These are phyloP conservation scores for Plantago coronopus DNA, from an alignment of 305 asterid species.

Conservation along the genomic window DNA sequence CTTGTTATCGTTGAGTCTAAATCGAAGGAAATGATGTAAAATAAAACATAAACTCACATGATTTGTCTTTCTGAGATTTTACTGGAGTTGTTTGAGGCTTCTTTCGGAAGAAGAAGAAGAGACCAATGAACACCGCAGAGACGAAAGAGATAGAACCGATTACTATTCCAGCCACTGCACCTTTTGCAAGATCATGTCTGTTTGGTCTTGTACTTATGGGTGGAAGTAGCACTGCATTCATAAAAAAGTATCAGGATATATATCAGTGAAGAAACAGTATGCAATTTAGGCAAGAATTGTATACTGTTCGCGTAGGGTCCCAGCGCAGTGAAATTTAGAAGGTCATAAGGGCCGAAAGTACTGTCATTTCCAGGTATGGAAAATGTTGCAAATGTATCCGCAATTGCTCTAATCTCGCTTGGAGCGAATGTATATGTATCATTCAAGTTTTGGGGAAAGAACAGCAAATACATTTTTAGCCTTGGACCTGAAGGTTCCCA, in stretches of 20 bases:
- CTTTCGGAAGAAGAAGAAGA: slow-evolving; percentile 23
- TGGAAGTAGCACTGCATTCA: slow-evolving; percentile 36
- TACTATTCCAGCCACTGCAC: slow-evolving; percentile 38
- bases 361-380: slow-evolving; percentile 32
- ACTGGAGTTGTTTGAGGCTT: slow-evolving; percentile 11
- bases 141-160: slow-evolving; percentile 30
- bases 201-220: slow-evolving; percentile 26
- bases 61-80: slow-evolving; percentile 25
- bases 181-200: slow-evolving; percentile 38
- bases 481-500: slow-evolving; percentile 57
- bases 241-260: slow-evolving; percentile 3
- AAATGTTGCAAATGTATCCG: slow-evolving; percentile 35
- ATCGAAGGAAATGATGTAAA: background rate
- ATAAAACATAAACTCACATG: slow-evolving; percentile 23
- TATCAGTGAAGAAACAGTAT: slow-evolving; percentile 17
- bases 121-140: slow-evolving; percentile 19
- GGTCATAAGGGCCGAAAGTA: slow-evolving; percentile 45
- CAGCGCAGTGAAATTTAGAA: slow-evolving; percentile 37
- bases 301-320: slow-evolving; percentile 35
- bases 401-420: slow-evolving; percentile 31
- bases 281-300: slow-evolving; percentile 4
- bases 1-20: background rate
- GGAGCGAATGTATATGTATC: slow-evolving; percentile 21
- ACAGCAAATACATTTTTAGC: slow-evolving; percentile 39
- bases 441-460: slow-evolving; percentile 32